phyloP scores from a whole-genome alignment of 192 early-diverging fungal species.

The Neocallimastix lanati region DNA sequence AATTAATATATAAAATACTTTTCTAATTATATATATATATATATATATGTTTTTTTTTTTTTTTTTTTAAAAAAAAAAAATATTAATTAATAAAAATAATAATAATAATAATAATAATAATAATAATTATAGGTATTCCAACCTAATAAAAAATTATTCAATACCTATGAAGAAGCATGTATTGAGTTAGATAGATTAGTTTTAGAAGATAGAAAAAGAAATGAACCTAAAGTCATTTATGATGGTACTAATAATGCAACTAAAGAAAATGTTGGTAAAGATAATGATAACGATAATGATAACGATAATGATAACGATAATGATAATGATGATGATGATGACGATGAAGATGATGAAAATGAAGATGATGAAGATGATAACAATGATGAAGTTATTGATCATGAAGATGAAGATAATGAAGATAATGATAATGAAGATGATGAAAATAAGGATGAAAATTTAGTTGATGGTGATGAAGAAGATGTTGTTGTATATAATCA shows the following conservation, averaged over 20 bases:
- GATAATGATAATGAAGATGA: neutral
- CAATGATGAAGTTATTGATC: slow-evolving; percentile 8
- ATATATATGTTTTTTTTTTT: too few species aligned
- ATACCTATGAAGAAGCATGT: slow-evolving; percentile 66
- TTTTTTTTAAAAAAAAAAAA: neutral
- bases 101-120: too few species aligned
- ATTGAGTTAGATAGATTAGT: slow-evolving; percentile 38
- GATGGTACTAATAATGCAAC: neutral
- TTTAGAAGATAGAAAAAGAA: slow-evolving; percentile 7
- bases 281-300: slow-evolving; percentile 8
- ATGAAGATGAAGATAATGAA: neutral
- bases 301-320: slow-evolving; percentile 17
- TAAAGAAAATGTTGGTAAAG: neutral
- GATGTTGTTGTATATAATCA: slow-evolving; percentile 45
- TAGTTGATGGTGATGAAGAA: slow-evolving; percentile 41
- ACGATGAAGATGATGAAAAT: slow-evolving; percentile 20
- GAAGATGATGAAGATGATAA: slow-evolving; percentile 11
- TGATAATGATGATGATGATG: neutral
- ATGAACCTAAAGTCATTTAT: slow-evolving; percentile 1
- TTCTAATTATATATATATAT: neutral
- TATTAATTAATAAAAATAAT: too few species aligned
- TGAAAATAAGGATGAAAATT: neutral
- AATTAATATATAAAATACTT: too few species aligned
- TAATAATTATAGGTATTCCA: slow-evolving; percentile 28
- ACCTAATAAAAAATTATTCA: slow-evolving; percentile 34